Percentiles rank a stretch among this genome's conserved stretches.
These are phyloP conservation scores for Suhomyces vadensis DNA, from an alignment of 805 yeast genomes.

Conservation along the genomic window DNA sequence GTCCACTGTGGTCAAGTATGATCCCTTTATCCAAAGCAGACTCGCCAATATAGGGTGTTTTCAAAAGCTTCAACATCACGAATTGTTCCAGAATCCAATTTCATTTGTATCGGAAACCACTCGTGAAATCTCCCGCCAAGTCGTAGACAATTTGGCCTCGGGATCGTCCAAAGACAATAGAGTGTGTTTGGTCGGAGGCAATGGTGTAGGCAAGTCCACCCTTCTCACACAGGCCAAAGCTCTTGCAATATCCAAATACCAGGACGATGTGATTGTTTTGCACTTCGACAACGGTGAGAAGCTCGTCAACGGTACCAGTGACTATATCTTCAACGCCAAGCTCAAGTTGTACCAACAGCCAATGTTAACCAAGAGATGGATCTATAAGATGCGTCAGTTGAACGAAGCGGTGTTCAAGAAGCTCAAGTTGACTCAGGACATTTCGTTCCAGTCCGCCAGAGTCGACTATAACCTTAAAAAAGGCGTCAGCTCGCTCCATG, in stretches of 20 bases:
- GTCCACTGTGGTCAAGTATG: conserved; percentile 35
- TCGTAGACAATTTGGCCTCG: conserved; percentile 36
- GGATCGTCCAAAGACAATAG: conserved; percentile 46
- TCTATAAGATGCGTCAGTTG: conserved; percentile 46
- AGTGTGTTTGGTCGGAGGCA: conserved; percentile 60
- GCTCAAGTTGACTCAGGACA: conserved; percentile 36
- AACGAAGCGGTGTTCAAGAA: conserved; percentile 36
- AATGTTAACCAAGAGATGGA: conserved; percentile 64
- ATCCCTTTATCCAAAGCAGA: conserved; percentile 39
- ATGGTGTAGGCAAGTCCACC: conserved; percentile 81
- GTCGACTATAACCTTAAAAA: conserved; percentile 33
- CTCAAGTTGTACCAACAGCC: conserved; percentile 68
- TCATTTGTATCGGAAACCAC: conserved; percentile 58
- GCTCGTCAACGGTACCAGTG: conserved; percentile 71
- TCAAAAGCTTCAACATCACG: conserved; percentile 67
- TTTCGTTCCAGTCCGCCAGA: conserved; percentile 34
- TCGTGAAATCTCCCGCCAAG: conserved; percentile 35
- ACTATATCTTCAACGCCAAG: conserved; percentile 56
- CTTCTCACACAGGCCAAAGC: conserved; percentile 69
- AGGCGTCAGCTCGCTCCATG: conserved; percentile 30
- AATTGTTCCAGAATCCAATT: conserved; percentile 60
- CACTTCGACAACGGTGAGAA: conserved; percentile 63
- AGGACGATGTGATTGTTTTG: conserved; percentile 47
- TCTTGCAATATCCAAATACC: conserved; percentile 40
- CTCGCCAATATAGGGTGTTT: conserved; percentile 62